A percentile compares a stretch with the other conserved stretches of the same genome.
These are phyloP conservation scores for Geranium incanum DNA, from an alignment of 441 rosid species.

Conservation along the genomic window DNA sequence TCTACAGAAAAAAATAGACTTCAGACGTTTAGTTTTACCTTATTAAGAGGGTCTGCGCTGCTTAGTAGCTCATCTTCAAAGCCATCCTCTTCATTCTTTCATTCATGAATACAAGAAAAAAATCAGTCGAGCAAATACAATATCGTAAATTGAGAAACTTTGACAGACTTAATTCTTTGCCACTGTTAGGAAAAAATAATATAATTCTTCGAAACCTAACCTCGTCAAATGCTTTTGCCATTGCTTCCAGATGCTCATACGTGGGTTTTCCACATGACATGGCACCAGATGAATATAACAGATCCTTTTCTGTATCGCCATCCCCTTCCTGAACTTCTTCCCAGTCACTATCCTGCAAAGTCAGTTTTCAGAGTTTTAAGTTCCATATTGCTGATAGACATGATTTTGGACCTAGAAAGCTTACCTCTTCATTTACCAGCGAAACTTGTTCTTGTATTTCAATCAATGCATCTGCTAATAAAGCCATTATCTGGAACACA, in stretches of 20 bases:
- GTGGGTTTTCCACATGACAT: constrained; percentile 49
- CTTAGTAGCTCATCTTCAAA: constrained; percentile 46
- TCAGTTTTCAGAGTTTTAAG: constrained; percentile 16
- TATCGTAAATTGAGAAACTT: background rate
- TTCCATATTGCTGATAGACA: constrained; percentile 17
- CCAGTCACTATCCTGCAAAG: constrained; percentile 70
- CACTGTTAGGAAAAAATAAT: background rate
- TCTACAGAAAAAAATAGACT: background rate
- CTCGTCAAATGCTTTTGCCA: constrained; percentile 63
- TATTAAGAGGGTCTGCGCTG: constrained; percentile 60
- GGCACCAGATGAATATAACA: constrained; percentile 41
- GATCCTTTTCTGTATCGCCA: constrained; percentile 38
- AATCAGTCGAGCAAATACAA: constrained; percentile 18
- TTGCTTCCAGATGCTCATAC: constrained; percentile 72
- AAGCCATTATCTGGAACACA: constrained; percentile 53
- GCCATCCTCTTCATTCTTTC: constrained; percentile 59
- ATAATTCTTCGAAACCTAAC: constrained; percentile 25
- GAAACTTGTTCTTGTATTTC: constrained; percentile 79
- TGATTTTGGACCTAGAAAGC: constrained; percentile 12
- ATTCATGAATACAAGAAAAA: constrained; percentile 16
- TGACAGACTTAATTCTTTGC: background rate
- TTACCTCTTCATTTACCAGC: constrained; percentile 58
- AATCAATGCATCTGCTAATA: constrained; percentile 65
- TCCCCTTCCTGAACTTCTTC: constrained; percentile 64
- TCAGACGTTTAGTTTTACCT: constrained; percentile 39